A percentile compares a stretch with the other conserved stretches of the same genome.
phyloP scores from a whole-genome alignment of 305 asterid genomes.

The Withania somnifera region DNA sequence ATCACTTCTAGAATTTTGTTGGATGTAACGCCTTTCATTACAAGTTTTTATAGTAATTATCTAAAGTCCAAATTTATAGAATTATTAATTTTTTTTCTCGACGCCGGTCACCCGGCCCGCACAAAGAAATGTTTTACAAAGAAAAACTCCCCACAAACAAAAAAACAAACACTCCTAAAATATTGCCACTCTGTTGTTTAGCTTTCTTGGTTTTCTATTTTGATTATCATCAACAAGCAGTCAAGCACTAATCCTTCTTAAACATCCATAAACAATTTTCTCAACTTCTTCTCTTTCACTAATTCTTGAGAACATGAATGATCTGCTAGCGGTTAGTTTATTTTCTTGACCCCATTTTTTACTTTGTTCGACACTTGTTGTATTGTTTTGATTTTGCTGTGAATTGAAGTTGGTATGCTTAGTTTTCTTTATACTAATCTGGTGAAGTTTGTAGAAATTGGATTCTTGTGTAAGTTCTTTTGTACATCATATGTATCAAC shows the following conservation, averaged over 20 bases:
- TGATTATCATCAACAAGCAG: neutral
- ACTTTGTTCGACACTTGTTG: neutral
- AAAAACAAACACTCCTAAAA: neutral
- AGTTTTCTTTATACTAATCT: neutral
- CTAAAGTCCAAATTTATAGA: neutral
- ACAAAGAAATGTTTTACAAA: neutral
- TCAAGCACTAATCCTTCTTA: neutral
- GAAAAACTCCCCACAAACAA: neutral
- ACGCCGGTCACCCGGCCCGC: conserved; percentile 1
- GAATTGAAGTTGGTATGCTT: neutral
- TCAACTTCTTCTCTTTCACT: neutral
- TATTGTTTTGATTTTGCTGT: neutral
- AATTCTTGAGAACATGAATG: conserved; percentile 40
- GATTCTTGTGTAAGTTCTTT: neutral
- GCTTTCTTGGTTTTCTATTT: neutral
- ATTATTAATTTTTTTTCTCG: too few species aligned
- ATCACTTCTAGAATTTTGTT: neutral
- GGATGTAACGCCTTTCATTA: neutral
- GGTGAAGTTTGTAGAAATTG: neutral
- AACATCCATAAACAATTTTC: neutral
- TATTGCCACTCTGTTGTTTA: neutral
- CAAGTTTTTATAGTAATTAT: neutral
- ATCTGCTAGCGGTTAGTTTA: conserved; percentile 55
- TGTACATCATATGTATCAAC: neutral
- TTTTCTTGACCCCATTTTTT: neutral